A percentile compares a stretch with the other conserved stretches of the same genome.
Evolutionary conservation across 1,139 yeast species (phyloP).

Genomic region (Diutina siamensis): DNA sequence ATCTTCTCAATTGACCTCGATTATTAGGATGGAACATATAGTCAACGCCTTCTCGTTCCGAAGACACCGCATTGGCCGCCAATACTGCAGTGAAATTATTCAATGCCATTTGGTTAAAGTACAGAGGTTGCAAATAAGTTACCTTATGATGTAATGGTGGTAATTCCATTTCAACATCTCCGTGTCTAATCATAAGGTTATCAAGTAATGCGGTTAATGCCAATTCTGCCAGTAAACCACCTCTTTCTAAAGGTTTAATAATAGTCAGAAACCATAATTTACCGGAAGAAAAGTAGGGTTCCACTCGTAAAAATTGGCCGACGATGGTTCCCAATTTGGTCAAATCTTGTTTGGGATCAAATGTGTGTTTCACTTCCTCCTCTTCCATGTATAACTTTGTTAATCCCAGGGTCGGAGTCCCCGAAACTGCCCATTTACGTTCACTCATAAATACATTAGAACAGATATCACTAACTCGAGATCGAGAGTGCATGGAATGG

Average conservation of each 20-base stretch:
- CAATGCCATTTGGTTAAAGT: conserved; percentile 46
- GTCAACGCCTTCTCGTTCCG: conserved; percentile 55
- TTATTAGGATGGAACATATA: conserved; percentile 60
- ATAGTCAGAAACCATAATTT: conserved; percentile 37
- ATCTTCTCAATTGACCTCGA: conserved; percentile 39
- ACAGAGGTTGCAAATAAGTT: conserved; percentile 47
- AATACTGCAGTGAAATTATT: conserved; percentile 55
- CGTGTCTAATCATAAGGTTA: conserved; percentile 44
- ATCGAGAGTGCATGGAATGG: conserved; percentile 45
- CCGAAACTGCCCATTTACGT: conserved; percentile 63
- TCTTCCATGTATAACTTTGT: conserved; percentile 48
- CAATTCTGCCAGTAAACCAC: conserved; percentile 8
- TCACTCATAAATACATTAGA: conserved; percentile 36
- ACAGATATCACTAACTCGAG: conserved; percentile 40
- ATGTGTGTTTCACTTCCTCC: conserved; percentile 23
- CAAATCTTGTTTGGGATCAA: conserved; percentile 38
- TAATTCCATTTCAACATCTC: conserved; percentile 44
- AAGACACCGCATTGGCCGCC: conserved; percentile 63
- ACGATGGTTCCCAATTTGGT: conserved; percentile 41
- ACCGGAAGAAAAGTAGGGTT: conserved; percentile 42
- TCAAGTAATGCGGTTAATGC: conserved; percentile 19
- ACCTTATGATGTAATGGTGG: conserved; percentile 51
- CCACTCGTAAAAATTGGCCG: conserved; percentile 42
- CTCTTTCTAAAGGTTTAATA: conserved; percentile 30
- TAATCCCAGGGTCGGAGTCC: conserved; percentile 65